phyloP scores from a whole-genome alignment of 192 early-diverging fungal species.

The Piromyces finnis region DNA sequence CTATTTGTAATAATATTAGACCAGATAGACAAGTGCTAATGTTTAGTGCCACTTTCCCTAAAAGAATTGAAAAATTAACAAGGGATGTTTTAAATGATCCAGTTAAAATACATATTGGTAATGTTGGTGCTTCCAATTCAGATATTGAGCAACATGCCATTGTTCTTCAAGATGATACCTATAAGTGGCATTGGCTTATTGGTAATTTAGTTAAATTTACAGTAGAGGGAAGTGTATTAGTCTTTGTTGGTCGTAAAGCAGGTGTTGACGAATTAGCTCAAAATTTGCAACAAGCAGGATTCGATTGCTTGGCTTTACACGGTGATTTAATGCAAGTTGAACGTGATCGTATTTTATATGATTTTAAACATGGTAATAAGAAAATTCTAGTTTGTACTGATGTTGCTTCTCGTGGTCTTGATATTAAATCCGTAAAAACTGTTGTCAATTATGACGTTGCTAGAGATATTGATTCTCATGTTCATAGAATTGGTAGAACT shows the following conservation, averaged over 20 bases:
- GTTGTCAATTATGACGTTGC: conserved; percentile 71
- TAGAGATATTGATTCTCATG: conserved; percentile 66
- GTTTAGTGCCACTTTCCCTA: conserved; percentile 66
- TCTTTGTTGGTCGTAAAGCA: conserved; percentile 58
- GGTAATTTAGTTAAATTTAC: conserved; percentile 24
- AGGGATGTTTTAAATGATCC: conserved; percentile 52
- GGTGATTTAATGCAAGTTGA: conserved; percentile 61
- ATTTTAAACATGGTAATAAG: conserved; percentile 40
- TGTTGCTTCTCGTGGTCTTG: conserved; percentile 60
- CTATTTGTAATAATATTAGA: conserved; percentile 59
- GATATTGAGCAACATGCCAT: conserved; percentile 53
- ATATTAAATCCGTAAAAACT: conserved; percentile 52
- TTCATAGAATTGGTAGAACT: conserved; percentile 57
- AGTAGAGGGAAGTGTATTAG: conserved; percentile 45
- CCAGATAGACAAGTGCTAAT: conserved; percentile 68
- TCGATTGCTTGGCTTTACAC: conserved; percentile 46
- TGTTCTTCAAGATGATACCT: conserved; percentile 40
- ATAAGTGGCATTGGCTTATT: conserved; percentile 63
- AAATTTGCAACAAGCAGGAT: conserved; percentile 34
- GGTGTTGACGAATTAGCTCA: conserved; percentile 49
- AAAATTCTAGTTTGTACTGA: conserved; percentile 46
- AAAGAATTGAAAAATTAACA: conserved; percentile 47
- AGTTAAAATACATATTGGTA: conserved; percentile 53
- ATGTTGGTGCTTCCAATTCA: conserved; percentile 40
- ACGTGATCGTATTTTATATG: conserved; percentile 48